Evolutionary conservation across 1,284 basidiomycete species (phyloP), one percentile per base, ranked within the genome.

Genomic region (Baeospora myosura): DNA sequence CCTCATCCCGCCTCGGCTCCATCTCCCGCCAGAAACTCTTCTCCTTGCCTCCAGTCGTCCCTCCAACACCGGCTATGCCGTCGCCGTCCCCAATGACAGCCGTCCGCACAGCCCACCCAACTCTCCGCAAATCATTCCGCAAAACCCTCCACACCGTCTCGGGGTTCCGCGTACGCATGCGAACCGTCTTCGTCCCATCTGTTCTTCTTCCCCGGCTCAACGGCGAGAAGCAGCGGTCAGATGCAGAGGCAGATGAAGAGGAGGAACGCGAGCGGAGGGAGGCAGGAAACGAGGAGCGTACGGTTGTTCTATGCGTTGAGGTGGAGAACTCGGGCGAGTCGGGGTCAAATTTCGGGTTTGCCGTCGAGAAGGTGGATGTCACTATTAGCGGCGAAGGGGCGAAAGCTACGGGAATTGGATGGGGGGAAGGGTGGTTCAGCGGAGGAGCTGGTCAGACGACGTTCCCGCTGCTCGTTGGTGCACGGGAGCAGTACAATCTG

Each of bases 151-250:
- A 69, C 33, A 82, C 86, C 0, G 79, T 82, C 3, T 86, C 86
- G 11, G 89, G 88, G 1, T 84, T 94, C 58, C 74, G 79, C 18
- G 85, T 94, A 14, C 78, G 89, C 24, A 92, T 93, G 88, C 76
- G 88, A 16, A 91, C 88, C 0, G 79, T 90, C 5, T 88, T 91
- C 51, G 78, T 92, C 2, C 90, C 89, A 0, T 82, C 88, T 52
- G 75, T 91, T 14, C 67, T 81, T 42, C 64, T 81, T 3, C 72
- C 76, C 10, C 55, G 53, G 20, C 40, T 14, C 37, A 37, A 18
- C 38, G 21, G 18, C 20, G 29, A 5, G 59, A 64, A 53, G 20
- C 48, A 54, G 23, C 50, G 25, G 18, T n/a, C 21, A n/a, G 46
- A 46, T 26, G 47, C 36, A 24, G 46, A 60, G 1, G 64, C 66